A percentile compares a stretch with the other conserved stretches of the same genome.
Evolutionary conservation across 805 yeast species (phyloP).

Genomic region (Torulaspora microellipsoides): DNA sequence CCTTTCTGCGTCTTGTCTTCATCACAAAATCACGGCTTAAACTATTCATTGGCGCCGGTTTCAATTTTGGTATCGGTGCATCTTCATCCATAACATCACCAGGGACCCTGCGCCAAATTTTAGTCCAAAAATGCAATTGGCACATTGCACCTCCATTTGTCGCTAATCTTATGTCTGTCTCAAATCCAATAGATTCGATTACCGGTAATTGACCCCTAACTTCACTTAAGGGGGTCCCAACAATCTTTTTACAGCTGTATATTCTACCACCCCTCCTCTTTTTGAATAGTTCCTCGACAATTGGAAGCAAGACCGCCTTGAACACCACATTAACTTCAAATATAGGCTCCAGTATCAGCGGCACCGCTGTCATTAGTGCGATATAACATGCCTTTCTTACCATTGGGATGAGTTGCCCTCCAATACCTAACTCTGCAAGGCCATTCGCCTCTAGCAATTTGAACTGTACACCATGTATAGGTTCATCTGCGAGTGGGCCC

Average conservation of each 20-base stretch:
- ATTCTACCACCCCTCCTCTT: constrained; percentile 67
- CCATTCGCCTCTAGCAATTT: constrained; percentile 56
- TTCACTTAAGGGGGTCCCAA: constrained; percentile 65
- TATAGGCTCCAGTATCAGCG: constrained; percentile 77
- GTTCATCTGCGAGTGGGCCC: constrained; percentile 92
- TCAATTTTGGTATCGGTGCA: constrained; percentile 59
- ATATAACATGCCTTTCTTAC: constrained; percentile 79
- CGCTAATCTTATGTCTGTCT: constrained; percentile 72
- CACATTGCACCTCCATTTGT: constrained; percentile 78
- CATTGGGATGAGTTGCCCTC: constrained; percentile 74
- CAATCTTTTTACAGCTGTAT: constrained; percentile 47
- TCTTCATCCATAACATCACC: constrained; percentile 84
- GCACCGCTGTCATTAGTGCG: constrained; percentile 71
- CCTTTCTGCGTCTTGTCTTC: constrained; percentile 87
- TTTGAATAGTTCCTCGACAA: constrained; percentile 47
- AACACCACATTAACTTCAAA: constrained; percentile 59
- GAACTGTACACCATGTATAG: constrained; percentile 65
- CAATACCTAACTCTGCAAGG: constrained; percentile 25
- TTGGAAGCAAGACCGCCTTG: constrained; percentile 43
- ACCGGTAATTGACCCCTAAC: constrained; percentile 72
- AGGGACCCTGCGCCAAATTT: constrained; percentile 69
- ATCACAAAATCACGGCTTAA: constrained; percentile 84
- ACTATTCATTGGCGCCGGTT: constrained; percentile 65
- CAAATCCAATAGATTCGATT: constrained; percentile 86
- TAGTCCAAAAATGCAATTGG: constrained; percentile 52